A percentile compares a stretch with the other conserved stretches of the same genome.
Conservation (phyloP, 2,329 filamentous ascomycete species). For the Aspergillus clavatus region DNA sequence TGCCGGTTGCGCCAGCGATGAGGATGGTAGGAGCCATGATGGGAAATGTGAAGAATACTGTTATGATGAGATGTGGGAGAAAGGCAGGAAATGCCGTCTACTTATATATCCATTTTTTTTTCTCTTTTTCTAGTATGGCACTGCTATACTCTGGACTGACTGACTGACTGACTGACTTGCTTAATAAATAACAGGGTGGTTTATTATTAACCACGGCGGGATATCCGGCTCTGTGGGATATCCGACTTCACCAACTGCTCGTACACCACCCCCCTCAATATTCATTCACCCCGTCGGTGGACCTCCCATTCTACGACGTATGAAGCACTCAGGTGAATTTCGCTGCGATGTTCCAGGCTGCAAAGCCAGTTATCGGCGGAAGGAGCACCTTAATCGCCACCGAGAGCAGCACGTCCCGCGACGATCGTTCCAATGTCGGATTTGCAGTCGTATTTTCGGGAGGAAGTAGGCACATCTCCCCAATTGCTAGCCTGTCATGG, state of each 20-base stretch:
- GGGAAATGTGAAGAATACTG: neutral
- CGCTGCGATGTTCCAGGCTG: conserved; percentile 15
- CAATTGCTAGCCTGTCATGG: neutral
- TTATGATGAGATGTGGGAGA: neutral
- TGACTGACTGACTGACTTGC: too few relatives aligned
- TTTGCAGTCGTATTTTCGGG: conserved; percentile 13
- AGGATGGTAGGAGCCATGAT: conserved; percentile 35
- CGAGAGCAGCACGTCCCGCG: conserved; percentile 13
- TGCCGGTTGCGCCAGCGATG: conserved; percentile 37
- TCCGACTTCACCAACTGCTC: too few relatives aligned
- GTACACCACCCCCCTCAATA: too few relatives aligned
- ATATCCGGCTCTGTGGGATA: too few relatives aligned
- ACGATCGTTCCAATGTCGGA: conserved; percentile 11
- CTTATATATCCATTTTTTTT: too few relatives aligned
- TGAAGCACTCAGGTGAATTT: conserved; percentile 5
- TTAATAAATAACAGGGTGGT: too few relatives aligned
- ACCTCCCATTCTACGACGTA: too few relatives aligned
- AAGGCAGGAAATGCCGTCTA: too few relatives aligned
- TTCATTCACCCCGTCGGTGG: too few relatives aligned
- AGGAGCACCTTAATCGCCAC: conserved; percentile 24
- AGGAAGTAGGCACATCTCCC: conserved; percentile 14
- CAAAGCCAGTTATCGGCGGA: conserved; percentile 20
- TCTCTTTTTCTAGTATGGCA: too few relatives aligned
- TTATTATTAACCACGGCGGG: too few relatives aligned
- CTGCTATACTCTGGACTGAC: too few relatives aligned